Percentiles rank a stretch among this genome's conserved stretches.
Conservation (phyloP, 306 rosid genomes). For the Corylus americana region DNA sequence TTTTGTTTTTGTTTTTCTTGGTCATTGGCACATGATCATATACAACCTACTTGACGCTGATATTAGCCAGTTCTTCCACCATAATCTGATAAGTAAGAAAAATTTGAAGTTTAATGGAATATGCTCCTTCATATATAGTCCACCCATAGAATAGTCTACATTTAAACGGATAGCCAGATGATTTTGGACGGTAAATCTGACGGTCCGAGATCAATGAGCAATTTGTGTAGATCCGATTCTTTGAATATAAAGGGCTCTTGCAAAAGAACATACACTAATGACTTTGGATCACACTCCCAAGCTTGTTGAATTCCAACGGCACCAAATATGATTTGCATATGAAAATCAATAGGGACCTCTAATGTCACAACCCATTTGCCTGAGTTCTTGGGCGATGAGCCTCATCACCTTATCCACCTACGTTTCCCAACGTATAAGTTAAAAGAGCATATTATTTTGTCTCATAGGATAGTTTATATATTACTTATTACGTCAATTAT, state of each 20-base stretch:
- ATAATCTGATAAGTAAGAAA: background rate
- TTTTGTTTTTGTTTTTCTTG: no score
- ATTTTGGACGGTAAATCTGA: background rate
- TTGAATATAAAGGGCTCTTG: background rate
- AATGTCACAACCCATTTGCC: constrained; percentile 41
- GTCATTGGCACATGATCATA: no score
- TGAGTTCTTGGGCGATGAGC: background rate
- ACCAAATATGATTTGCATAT: background rate
- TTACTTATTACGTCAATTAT: no score
- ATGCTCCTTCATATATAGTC: background rate
- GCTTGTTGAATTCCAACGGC: background rate
- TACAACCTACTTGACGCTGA: background rate
- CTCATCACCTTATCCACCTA: no score
- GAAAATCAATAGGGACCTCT: constrained; percentile 18
- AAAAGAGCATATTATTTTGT: background rate
- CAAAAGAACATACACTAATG: background rate
- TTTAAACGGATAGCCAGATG: background rate
- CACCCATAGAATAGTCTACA: background rate
- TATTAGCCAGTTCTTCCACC: background rate
- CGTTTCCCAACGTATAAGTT: background rate
- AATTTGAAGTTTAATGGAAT: background rate
- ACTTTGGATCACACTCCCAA: background rate
- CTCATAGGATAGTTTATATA: no score
- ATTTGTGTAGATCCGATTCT: background rate
- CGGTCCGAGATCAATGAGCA: background rate